Base-by-base conservation (phyloP, 75 land plant species). In the Pinus albicaulis region DNA sequence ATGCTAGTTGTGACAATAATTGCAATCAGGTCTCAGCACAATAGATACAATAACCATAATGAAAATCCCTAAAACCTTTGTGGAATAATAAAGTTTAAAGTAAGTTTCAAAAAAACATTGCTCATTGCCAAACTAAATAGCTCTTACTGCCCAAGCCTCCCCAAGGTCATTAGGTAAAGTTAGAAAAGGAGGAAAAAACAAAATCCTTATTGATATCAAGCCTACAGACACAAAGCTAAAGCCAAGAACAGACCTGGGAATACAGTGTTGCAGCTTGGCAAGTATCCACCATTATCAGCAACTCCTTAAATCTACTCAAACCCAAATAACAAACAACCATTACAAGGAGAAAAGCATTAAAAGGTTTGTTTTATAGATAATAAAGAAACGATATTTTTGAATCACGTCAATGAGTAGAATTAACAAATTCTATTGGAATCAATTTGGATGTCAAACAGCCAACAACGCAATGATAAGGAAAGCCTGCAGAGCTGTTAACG, bases 251-350 rank as follows among this genome's bases (percentile, higher is more conserved):
- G 26, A 96, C 99, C 98, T 96, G 99, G 71, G 87, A 82, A 76
- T 92, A 95, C 28, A 97, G 93, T 44, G 99, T 98, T 26, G 99
- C 92, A 74, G 99, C 99, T 85, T 98, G 99, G 79, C 99, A 98
- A 76, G 99, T 98, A 80, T 98, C 99, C 28, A 98, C 99, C 99
- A 98, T 98, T 75, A 98, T 86, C 68, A 98, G 61, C 71, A 98
- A 76, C 85, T 98, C 99, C 89, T 92, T 98, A 74, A 90, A 98
- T 79, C 99, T 95, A 70, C 58, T 23, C 74, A 73, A 10, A 41
- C 31, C 68, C 52, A 65, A 59, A 24, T 7, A 72, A 72, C 16
- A 19, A 15, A 74, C 20, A 34, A 77, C 24, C 20, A 31, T 73
- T 19, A 53, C 74, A 73, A 56, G 36, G 59, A 56, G 36, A 73